Percentiles rank a stretch among this genome's conserved stretches.
phyloP scores from a whole-genome alignment of 805 yeast species.

The Candida verbasci region DNA sequence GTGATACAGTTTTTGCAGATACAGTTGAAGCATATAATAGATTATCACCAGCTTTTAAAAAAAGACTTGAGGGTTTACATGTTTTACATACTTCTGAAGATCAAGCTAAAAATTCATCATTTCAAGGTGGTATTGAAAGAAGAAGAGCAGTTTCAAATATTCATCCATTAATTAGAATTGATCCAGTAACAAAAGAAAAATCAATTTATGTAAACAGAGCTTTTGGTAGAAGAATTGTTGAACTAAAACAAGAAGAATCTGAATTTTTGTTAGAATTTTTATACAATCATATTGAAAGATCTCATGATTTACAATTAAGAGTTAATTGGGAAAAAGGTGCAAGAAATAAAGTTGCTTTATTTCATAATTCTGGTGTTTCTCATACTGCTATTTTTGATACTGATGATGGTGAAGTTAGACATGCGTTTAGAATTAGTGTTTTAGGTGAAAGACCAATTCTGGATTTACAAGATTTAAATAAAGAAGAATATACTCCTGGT shows the following conservation, averaged over 20 bases:
- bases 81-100: slow-evolving; percentile 68
- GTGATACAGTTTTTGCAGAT: slow-evolving; percentile 78
- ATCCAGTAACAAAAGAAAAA: slow-evolving; percentile 68
- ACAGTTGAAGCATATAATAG: slow-evolving; percentile 66
- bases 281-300: slow-evolving; percentile 45
- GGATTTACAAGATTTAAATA: slow-evolving; percentile 34
- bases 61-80: slow-evolving; percentile 55
- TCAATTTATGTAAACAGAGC: slow-evolving; percentile 53
- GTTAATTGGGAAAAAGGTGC: slow-evolving; percentile 59
- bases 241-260: slow-evolving; percentile 69
- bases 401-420: slow-evolving; percentile 63
- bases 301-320: slow-evolving; percentile 62
- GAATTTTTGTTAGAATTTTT: slow-evolving; percentile 56
- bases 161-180: slow-evolving; percentile 70
- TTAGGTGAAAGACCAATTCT: slow-evolving; percentile 68
- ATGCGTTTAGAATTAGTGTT: slow-evolving; percentile 70
- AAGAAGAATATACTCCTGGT: slow-evolving; percentile 30
- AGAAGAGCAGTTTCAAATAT: slow-evolving; percentile 57
- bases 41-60: slow-evolving; percentile 60
- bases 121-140: slow-evolving; percentile 60
- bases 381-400: slow-evolving; percentile 73
- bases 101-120: slow-evolving; percentile 57
- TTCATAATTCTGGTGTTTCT: slow-evolving; percentile 73
- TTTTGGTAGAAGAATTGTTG: slow-evolving; percentile 64
- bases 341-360: slow-evolving; percentile 56